Percentiles rank a stretch among this genome's conserved stretches.
These are phyloP conservation scores for Geranomyces variabilis DNA, from an alignment of 192 early-diverging fungal genomes.

Conservation along the genomic window DNA sequence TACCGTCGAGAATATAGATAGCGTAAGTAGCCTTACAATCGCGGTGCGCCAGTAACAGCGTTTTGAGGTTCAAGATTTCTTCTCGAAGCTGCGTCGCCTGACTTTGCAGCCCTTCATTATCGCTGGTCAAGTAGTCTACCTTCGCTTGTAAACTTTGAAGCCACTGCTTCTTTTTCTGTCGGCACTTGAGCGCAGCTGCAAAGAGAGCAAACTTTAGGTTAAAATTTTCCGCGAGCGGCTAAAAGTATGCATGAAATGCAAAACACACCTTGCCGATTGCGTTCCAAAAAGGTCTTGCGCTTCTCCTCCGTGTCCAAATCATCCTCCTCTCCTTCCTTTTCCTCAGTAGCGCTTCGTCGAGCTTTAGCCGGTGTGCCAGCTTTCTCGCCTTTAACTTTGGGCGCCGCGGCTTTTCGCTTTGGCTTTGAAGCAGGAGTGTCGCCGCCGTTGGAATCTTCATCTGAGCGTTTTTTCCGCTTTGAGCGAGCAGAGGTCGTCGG, in stretches of 20 bases:
- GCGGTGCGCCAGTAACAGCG: constrained; percentile 75
- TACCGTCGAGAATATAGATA: background rate
- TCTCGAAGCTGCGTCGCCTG: constrained; percentile 68
- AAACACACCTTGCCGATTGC: constrained; percentile 77
- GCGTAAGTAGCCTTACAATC: constrained; percentile 60
- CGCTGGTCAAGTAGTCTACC: constrained; percentile 62
- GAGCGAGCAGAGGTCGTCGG: background rate
- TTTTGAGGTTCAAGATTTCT: constrained; percentile 74
- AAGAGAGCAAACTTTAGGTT: constrained; percentile 13
- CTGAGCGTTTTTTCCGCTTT: too few relatives aligned
- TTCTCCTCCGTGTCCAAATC: constrained; percentile 62
- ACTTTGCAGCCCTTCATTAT: constrained; percentile 67
- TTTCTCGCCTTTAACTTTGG: background rate
- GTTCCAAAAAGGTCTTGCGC: constrained; percentile 80
- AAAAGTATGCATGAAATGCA: background rate
- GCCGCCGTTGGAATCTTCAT: background rate
- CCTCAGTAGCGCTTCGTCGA: constrained; percentile 36
- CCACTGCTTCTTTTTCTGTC: constrained; percentile 93
- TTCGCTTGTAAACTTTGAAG: constrained; percentile 75
- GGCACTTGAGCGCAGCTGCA: constrained; percentile 85
- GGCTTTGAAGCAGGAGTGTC: background rate
- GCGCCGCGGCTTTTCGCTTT: background rate
- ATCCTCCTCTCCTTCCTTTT: constrained; percentile 27
- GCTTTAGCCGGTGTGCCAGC: background rate
- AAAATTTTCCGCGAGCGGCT: background rate